Evolutionary conservation across 306 rosid genomes (phyloP).

Genomic region (Rosa rugosa): DNA sequence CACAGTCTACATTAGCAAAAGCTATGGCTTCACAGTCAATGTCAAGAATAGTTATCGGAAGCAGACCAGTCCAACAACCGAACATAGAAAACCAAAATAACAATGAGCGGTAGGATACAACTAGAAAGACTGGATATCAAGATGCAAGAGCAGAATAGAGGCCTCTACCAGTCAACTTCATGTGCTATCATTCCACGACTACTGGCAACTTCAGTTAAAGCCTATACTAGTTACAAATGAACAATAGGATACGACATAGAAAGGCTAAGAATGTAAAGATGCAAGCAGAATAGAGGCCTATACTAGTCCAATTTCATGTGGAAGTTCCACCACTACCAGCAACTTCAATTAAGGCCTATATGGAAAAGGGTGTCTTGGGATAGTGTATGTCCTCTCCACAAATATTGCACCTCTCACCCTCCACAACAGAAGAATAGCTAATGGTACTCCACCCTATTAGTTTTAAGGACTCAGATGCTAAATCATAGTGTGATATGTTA

Average conservation of each 20-base stretch:
- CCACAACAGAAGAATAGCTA: not conserved
- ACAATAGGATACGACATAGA: not conserved
- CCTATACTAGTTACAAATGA: not conserved
- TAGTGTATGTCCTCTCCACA: not conserved
- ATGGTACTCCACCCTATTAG: not conserved
- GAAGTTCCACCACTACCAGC: not conserved
- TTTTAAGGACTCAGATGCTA: not conserved
- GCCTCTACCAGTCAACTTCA: not conserved
- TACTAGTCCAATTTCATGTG: not conserved
- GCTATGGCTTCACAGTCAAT: not conserved
- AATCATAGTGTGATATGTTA: not conserved
- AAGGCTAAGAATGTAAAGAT: not conserved
- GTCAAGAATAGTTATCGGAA: not conserved
- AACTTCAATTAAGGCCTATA: not conserved
- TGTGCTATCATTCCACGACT: not conserved
- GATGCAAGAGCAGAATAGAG: not conserved
- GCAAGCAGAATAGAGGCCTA: not conserved
- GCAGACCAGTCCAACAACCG: not conserved
- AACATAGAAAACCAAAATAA: not conserved
- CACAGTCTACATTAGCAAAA: slow-evolving; percentile 26
- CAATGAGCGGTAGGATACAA: not conserved
- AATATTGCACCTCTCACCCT: not conserved
- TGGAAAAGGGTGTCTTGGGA: not conserved
- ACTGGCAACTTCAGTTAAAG: not conserved
- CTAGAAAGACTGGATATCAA: not conserved